Conservation (phyloP, 257 asterid genomes). For the Echites panduratus region DNA sequence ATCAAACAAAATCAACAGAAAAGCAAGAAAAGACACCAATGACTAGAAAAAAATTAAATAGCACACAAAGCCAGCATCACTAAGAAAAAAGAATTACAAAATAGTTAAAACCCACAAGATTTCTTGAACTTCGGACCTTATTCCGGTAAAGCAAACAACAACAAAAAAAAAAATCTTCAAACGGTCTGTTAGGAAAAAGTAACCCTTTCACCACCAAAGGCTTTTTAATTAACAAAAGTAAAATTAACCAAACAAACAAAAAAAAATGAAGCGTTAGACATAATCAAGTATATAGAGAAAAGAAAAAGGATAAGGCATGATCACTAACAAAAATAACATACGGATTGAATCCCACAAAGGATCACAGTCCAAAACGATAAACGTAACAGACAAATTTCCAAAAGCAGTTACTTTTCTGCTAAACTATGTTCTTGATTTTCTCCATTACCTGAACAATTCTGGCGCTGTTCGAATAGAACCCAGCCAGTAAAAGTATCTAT, state of each 20-base stretch:
- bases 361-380: slow-evolving; percentile 1
- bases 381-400: slow-evolving; percentile 1
- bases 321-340: neutral
- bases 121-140: neutral
- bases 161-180: neutral
- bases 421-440: neutral
- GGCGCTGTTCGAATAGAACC: slow-evolving; percentile 1
- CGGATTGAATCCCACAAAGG: neutral
- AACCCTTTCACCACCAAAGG: neutral
- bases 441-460: neutral
- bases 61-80: neutral
- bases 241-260: neutral
- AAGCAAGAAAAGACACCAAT: neutral
- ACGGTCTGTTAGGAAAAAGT: neutral
- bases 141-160: neutral
- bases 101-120: slow-evolving; percentile 3
- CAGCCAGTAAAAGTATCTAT: neutral
- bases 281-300: slow-evolving; percentile 1
- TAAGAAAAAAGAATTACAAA: neutral
- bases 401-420: neutral
- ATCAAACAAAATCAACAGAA: neutral
- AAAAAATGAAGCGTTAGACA: slow-evolving; percentile 8
- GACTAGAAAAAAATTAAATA: neutral
- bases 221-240: slow-evolving; percentile 1
- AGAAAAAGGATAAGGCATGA: neutral